Base-by-base conservation (phyloP, 208 protist genomes). In the Acanthamoeba rhysodes region DNA sequence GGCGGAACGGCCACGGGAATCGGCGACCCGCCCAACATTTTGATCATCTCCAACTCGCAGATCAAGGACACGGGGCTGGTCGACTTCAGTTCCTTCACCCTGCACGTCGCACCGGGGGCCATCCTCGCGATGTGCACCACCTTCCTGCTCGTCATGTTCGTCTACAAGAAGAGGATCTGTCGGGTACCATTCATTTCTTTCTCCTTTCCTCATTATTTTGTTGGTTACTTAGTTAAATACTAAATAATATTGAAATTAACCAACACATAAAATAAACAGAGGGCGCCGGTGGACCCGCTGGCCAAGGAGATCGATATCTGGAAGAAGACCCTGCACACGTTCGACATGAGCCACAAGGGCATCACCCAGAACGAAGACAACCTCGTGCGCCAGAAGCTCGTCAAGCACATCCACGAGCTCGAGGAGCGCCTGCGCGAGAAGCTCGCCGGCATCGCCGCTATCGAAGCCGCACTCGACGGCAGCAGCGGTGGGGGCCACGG, bases 21-120 rank as follows among this genome's bases (percentile, higher is more conserved):
- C 45, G 97, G 96, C 29, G 97, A 98, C 70, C 97, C 97, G 2
- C 97, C 97, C 55, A 98, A 98, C 74, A 94, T 98, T 50, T 95
- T 98, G 4, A 97, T 98, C 76, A 96, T 95, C 57, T 96, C 95
- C 84, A 53, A 96, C 66, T 24, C 74, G 29, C 9, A 82, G 22
- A 48, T 87, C 14, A 92, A 90, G 57, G 91, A 7, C 32, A 34
- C 78, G 10, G 94, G 34, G 0, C 55, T 88, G 14, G 55, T 95
- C 16, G 80, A 84, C 80, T 93, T 95, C 70, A 34, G 32, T 10
- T 78, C 70, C 20, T 45, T 72, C 6, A 91, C 85, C 6, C 41
- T 91, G 32, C 88, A 93, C 41, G 88, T 93, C 22, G 88, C 88
- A 57, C 88, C 88, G 12, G 88, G 88, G 1, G 88, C 48, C 27